Evolutionary conservation across 768 basidiomycete species (phyloP), one percentile per base, ranked within the genome.

Genomic region (Daedaleopsis nitida): DNA sequence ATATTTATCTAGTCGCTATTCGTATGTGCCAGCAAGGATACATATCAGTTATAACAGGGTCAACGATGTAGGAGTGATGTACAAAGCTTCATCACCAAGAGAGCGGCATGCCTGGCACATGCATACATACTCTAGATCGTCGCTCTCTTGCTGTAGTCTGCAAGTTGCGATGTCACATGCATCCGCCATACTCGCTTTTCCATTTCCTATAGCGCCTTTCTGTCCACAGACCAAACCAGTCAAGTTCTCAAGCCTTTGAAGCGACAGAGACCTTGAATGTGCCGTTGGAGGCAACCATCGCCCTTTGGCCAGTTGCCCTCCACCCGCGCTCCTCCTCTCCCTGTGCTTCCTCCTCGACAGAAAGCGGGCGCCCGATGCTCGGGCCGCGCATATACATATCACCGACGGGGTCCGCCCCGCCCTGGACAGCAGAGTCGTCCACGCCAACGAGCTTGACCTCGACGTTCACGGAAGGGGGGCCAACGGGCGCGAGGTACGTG

Each of bases 391-490:
- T 80, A 38, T 81, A 58, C 48, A 94, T 73, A 24, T 71, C 69
- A 1, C 92, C 92, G 8, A 69, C 73, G 2, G 91, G 91, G 66
- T 93, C 88, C 2, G 65, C 80, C 2, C 89, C 91, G 2, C 67
- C 74, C 70, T 92, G 92, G 9, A 92, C 77, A 11, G 74, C 72
- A 1, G 77, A 78, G 56, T 96, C 92, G 45, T 87, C 78, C 11
- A 92, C 83, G 0, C 81, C 86, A 0, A 81, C 69, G n/a, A 98
- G 79, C 70, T 94, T 89, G 6, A 83, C 86, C 73, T 97, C 96
- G 0, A 94, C 78, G 68, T 96, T 96, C 56, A 87, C 80, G n/a
- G 86, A 83, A 2, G 96, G 95, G 3, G 94, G 87, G 5, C 94
- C 95, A 13, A 84, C 83, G 60, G 84, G 83, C 14, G 80, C 77